Evolutionary conservation across 306 rosid genomes (phyloP).

Genomic region (Malus orientalis): DNA sequence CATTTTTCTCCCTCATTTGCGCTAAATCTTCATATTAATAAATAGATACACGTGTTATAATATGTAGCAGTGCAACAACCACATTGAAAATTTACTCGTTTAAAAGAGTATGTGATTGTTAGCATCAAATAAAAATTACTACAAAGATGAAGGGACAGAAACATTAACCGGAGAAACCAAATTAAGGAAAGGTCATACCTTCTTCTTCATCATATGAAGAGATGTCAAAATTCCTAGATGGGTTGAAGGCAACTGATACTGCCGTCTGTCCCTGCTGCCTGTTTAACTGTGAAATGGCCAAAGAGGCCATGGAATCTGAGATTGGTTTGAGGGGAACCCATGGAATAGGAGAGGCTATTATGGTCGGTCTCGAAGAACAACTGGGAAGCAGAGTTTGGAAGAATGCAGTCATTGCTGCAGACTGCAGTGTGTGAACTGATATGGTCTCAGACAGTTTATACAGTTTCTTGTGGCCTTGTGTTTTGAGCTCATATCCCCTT

Average conservation of each 20-base stretch:
- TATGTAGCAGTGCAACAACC: background rate
- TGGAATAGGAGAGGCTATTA: slow-evolving; percentile 19
- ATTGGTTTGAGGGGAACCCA: slow-evolving; percentile 30
- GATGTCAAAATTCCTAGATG: slow-evolving; percentile 78
- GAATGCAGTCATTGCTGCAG: slow-evolving; percentile 37
- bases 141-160: background rate
- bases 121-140: background rate
- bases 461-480: slow-evolving; percentile 23
- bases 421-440: background rate
- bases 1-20: too few relatives aligned
- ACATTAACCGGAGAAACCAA: background rate
- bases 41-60: too few relatives aligned
- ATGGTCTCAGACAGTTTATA: slow-evolving; percentile 13
- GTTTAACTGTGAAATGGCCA: slow-evolving; percentile 1
- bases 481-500: slow-evolving; percentile 25
- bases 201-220: slow-evolving; percentile 53
- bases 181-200: slow-evolving; percentile 23
- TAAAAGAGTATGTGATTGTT: background rate
- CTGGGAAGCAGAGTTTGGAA: slow-evolving; percentile 48
- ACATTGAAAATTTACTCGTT: too few relatives aligned
- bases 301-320: slow-evolving; percentile 20
- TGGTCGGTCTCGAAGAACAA: slow-evolving; percentile 39
- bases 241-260: slow-evolving; percentile 76
- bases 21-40: too few relatives aligned
- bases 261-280: slow-evolving; percentile 35